phyloP scores from a whole-genome alignment of 2,329 filamentous ascomycete species.

The Pseudonectria buxi region DNA sequence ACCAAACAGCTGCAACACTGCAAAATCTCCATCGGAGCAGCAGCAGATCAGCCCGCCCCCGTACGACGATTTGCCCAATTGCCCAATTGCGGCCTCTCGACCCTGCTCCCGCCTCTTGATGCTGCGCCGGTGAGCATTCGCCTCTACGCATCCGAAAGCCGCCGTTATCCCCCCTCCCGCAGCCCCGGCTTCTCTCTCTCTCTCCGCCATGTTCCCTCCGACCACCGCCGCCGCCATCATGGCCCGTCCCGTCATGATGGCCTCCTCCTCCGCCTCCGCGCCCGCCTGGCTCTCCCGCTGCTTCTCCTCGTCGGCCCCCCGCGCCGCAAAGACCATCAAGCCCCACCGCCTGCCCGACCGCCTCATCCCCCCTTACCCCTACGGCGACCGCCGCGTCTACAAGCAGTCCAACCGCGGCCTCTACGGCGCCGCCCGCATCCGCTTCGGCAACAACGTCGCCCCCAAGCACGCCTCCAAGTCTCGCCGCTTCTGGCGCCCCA shows the following conservation, averaged over 20 bases:
- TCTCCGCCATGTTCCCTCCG: too few relatives aligned
- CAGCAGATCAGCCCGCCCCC: slow-evolving; percentile 7
- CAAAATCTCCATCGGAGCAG: slow-evolving; percentile 21
- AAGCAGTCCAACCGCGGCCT: slow-evolving; percentile 75
- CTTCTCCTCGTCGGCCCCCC: slow-evolving; percentile 33
- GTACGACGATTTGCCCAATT: background rate
- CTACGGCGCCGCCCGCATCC: slow-evolving; percentile 64
- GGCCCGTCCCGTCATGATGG: too few relatives aligned
- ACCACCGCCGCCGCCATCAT: too few relatives aligned
- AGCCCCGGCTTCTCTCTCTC: background rate
- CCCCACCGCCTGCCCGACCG: slow-evolving; percentile 38
- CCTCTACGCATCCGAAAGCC: slow-evolving; percentile 13
- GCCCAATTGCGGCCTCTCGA: background rate
- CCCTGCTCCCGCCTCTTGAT: too few relatives aligned
- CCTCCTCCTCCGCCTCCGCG: slow-evolving; percentile 3
- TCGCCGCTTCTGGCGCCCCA: slow-evolving; percentile 67
- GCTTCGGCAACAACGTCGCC: slow-evolving; percentile 74
- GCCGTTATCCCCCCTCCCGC: slow-evolving; percentile 7
- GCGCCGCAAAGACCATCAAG: slow-evolving; percentile 35
- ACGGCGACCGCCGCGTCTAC: slow-evolving; percentile 62
- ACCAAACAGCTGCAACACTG: background rate
- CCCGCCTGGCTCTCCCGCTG: slow-evolving; percentile 12
- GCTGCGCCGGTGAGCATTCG: too few relatives aligned
- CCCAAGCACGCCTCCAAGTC: slow-evolving; percentile 63
- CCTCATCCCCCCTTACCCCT: slow-evolving; percentile 62